phyloP scores from a whole-genome alignment of 2,329 filamentous ascomycete species.

The Huntiella abstrusa region DNA sequence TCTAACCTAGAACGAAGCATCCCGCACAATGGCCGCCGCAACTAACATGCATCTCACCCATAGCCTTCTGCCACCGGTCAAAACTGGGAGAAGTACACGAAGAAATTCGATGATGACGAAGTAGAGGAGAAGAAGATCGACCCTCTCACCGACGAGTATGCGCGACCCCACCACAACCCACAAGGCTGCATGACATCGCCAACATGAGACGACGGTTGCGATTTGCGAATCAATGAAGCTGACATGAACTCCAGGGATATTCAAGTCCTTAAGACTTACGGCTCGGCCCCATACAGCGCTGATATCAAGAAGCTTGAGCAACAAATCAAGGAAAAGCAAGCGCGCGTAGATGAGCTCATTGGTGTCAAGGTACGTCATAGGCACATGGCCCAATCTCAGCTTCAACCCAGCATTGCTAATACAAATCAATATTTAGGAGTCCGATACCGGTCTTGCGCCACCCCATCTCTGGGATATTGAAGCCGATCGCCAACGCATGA shows the following conservation, averaged over 20 bases:
- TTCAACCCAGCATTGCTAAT: not conserved
- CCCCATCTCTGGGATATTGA: slow-evolving; percentile 98
- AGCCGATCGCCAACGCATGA: slow-evolving; percentile 95
- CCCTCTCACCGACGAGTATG: slow-evolving; percentile 87
- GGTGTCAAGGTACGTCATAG: slow-evolving; percentile 46
- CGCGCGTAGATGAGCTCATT: slow-evolving; percentile 97
- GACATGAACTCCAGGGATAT: slow-evolving; percentile 55
- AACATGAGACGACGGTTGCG: slow-evolving; percentile 4
- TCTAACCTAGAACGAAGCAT: not conserved
- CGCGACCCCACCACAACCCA: slow-evolving; percentile 12
- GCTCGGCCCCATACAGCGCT: slow-evolving; percentile 83
- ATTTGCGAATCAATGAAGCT: slow-evolving; percentile 6
- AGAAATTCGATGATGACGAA: slow-evolving; percentile 92
- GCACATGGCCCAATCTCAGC: not conserved
- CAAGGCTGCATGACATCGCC: slow-evolving; percentile 15
- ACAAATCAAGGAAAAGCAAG: slow-evolving; percentile 98
- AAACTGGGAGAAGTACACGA: slow-evolving; percentile 98
- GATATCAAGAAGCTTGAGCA: slow-evolving; percentile 95
- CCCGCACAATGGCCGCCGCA: not conserved
- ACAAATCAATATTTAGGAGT: slow-evolving; percentile 43
- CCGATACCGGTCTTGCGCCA: slow-evolving; percentile 91
- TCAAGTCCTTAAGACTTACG: slow-evolving; percentile 97
- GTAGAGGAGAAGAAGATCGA: slow-evolving; percentile 99
- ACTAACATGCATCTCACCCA: not conserved
- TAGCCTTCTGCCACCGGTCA: slow-evolving; percentile 85